Conservation (phyloP, 257 asterid species). For the Nicotiana knightiana region DNA sequence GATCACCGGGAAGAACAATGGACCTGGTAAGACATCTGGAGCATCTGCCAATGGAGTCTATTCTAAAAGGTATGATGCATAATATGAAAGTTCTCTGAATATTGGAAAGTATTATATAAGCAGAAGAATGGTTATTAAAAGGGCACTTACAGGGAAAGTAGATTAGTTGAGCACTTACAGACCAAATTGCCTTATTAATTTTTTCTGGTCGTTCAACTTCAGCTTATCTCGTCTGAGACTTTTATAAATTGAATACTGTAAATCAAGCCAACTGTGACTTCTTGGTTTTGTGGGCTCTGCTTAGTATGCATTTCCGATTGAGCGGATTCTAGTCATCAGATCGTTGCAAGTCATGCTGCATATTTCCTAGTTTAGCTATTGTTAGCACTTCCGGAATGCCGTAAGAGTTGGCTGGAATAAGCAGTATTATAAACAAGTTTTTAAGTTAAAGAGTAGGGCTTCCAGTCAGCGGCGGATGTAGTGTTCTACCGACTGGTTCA, state of each 20-base stretch:
- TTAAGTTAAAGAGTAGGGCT: not conserved
- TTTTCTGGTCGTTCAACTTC: not conserved
- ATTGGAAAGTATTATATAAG: not conserved
- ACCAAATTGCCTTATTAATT: not conserved
- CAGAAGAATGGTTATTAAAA: not conserved
- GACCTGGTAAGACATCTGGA: conserved; percentile 55
- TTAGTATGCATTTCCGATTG: not conserved
- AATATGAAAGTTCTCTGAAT: not conserved
- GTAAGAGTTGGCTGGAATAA: not conserved
- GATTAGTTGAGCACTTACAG: not conserved
- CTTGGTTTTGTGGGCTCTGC: not conserved
- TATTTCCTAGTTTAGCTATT: not conserved
- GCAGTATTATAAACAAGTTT: not conserved
- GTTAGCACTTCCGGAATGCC: not conserved
- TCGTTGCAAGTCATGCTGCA: not conserved
- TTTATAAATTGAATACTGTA: not conserved
- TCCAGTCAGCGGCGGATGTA: too few species aligned
- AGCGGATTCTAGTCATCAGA: not conserved
- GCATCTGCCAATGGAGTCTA: conserved; percentile 65
- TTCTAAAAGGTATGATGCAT: conserved; percentile 59
- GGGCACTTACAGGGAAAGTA: not conserved
- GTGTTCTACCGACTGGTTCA: too few species aligned
- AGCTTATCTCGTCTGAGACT: not conserved
- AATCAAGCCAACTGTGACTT: not conserved
- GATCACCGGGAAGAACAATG: conserved; percentile 68